Evolutionary conservation across 306 rosid genomes (phyloP).

Genomic region (Citrullus amarus): DNA sequence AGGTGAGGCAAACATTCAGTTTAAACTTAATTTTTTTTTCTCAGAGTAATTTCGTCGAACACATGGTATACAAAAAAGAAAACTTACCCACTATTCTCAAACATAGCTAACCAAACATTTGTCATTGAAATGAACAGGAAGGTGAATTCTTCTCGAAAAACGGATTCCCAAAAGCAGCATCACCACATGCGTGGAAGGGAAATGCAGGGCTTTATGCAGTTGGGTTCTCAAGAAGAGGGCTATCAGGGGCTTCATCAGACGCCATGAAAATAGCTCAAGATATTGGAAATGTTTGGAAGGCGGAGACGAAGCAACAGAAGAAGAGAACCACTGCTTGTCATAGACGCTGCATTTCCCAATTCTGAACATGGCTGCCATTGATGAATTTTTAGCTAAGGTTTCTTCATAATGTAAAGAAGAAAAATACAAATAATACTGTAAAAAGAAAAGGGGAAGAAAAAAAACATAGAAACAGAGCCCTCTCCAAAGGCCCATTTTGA

Average conservation of each 20-base stretch:
- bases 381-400: not conserved
- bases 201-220: constrained; percentile 81
- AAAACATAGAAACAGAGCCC: constrained; percentile 39
- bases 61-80: not conserved
- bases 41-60: not conserved
- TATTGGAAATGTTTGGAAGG: constrained; percentile 66
- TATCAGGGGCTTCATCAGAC: constrained; percentile 74
- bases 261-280: constrained; percentile 72
- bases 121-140: constrained; percentile 38
- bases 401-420: not conserved
- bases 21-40: not conserved
- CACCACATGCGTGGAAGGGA: constrained; percentile 90
- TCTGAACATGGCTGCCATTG: constrained; percentile 23
- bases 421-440: constrained; percentile 15
- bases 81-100: not conserved
- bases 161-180: constrained; percentile 70
- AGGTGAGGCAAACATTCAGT: constrained; percentile 45
- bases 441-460: not conserved
- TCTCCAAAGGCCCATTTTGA: constrained; percentile 52
- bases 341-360: constrained; percentile 76
- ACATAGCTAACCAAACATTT: not conserved
- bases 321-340: constrained; percentile 48
- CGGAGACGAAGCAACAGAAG: constrained; percentile 47
- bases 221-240: constrained; percentile 89
- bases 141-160: constrained; percentile 69